These are phyloP conservation scores for Porcisia deanei DNA, from an alignment of 208 protist genomes.

Conservation along the genomic window DNA sequence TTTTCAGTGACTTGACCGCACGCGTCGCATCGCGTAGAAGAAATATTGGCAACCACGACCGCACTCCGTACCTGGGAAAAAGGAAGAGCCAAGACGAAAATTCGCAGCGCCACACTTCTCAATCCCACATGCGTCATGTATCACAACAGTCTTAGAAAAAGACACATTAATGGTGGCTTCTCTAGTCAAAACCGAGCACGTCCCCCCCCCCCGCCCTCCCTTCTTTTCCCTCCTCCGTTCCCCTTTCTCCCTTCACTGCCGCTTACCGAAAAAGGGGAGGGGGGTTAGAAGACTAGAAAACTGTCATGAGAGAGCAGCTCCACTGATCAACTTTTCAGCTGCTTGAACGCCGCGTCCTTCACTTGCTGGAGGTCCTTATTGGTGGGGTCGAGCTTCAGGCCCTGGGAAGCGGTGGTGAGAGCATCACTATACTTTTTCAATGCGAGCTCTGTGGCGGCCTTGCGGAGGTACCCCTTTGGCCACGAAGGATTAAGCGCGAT, in stretches of 20 bases:
- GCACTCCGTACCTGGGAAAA: neutral
- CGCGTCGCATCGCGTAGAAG: neutral
- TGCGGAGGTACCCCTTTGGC: slow-evolving; percentile 94
- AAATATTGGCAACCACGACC: neutral
- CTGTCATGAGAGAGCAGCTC: too few species aligned
- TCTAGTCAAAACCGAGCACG: neutral
- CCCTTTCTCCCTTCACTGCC: neutral
- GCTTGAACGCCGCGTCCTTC: slow-evolving; percentile 59
- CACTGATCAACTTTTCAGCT: slow-evolving; percentile 37
- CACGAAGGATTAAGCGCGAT: slow-evolving; percentile 86
- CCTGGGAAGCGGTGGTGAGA: slow-evolving; percentile 51
- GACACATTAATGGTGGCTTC: neutral
- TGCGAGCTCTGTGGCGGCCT: slow-evolving; percentile 72
- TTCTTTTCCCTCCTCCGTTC: too few species aligned
- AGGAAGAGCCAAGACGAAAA: neutral
- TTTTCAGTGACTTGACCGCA: neutral
- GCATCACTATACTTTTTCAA: slow-evolving; percentile 71
- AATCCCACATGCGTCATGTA: neutral
- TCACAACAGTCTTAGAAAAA: neutral
- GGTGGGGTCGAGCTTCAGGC: slow-evolving; percentile 61
- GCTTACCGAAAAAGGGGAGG: too few species aligned
- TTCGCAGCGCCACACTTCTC: neutral
- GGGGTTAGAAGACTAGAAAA: too few species aligned
- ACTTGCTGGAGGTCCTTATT: slow-evolving; percentile 72
- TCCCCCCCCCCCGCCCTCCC: neutral